These are phyloP conservation scores for Diospyros lotus DNA, from an alignment of 148 eudicot genomes.

Conservation along the genomic window DNA sequence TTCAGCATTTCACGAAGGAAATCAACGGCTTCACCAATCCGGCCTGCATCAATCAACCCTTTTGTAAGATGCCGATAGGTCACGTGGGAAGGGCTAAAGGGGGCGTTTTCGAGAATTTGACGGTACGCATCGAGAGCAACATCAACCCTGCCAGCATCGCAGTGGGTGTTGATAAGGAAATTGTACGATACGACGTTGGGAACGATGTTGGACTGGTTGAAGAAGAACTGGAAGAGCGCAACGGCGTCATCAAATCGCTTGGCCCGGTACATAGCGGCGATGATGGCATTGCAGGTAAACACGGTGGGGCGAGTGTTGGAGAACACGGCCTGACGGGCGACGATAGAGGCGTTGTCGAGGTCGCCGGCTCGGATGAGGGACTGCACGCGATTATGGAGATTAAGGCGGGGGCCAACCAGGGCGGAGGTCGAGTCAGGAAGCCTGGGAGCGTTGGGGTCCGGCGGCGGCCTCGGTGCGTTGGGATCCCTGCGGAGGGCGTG, in stretches of 20 bases:
- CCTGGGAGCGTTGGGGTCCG: constrained; percentile 38
- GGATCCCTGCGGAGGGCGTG: constrained; percentile 36
- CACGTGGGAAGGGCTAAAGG: constrained; percentile 65
- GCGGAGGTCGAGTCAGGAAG: constrained; percentile 67
- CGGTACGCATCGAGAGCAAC: constrained; percentile 43
- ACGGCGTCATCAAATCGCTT: constrained; percentile 51
- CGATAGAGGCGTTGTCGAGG: constrained; percentile 54
- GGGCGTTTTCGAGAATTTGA: constrained; percentile 43
- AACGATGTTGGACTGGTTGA: constrained; percentile 50
- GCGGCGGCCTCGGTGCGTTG: constrained; percentile 31
- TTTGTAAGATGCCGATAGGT: constrained; percentile 69
- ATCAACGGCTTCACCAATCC: constrained; percentile 62
- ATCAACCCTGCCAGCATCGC: constrained; percentile 49
- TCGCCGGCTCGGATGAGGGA: constrained; percentile 73
- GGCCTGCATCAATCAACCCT: constrained; percentile 54
- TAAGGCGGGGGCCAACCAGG: constrained; percentile 61
- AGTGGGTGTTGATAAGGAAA: constrained; percentile 42
- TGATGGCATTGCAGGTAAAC: constrained; percentile 62
- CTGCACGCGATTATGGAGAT: constrained; percentile 74
- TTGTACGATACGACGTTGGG: constrained; percentile 77
- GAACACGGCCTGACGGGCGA: constrained; percentile 71
- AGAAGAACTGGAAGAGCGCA: constrained; percentile 61
- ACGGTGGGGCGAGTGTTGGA: constrained; percentile 69
- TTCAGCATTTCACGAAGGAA: constrained; percentile 67
- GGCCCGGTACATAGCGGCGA: constrained; percentile 66